Base-by-base conservation (phyloP, 2,329 filamentous ascomycete genomes). In the Fusarium chlamydosporum region DNA sequence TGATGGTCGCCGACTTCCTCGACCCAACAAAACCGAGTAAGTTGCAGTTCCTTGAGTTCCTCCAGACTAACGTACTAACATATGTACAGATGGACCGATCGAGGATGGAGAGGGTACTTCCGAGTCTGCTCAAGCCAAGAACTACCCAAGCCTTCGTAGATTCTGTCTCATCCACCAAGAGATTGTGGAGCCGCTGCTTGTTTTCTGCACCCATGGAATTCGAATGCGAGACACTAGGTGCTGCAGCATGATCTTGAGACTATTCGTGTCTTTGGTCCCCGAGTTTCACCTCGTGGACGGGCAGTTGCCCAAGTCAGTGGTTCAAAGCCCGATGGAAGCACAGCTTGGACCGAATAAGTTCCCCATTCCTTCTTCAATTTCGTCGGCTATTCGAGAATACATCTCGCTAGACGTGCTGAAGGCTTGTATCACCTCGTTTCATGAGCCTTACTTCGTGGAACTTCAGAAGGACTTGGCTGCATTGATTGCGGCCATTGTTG, bases 371-470 rank as follows among this genome's bases (percentile, higher is more conserved):
- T 75, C 81, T 0, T 81, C 84, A 29, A 88, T 89, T 15, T 85
- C 89, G 2, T 81, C 85, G 9, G 91, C 86, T 9, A 92, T 98
- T 66, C 90, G 94, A 53, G 93, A 97, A 75, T 99, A 94, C 79
- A 94, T 98, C 75, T 93, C 90, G 53, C 89, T 89, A 7, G 92
- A 97, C 70, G 93, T 98, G 4, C 86, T 99, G 50, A 93, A 94
- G 81, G 93, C 94, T 0, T 95, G 92, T 74, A 92, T 97, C 76
- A 92, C 91, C 3, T 96, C 92, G 3, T 88, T 99, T 51, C 92
- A 98, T 79, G 96, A 99, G 71, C 91, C 93, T 0, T 97, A 98
- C 79, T 99, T 98, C 79, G 94, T 97, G 34, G 96, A 99, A 72
- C 88, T 96, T 66, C 96, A 99, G 75, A 95, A 94, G 76, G 94